Base-by-base conservation (phyloP, 2,329 filamentous ascomycete species). In the Aspergillus fructus region DNA sequence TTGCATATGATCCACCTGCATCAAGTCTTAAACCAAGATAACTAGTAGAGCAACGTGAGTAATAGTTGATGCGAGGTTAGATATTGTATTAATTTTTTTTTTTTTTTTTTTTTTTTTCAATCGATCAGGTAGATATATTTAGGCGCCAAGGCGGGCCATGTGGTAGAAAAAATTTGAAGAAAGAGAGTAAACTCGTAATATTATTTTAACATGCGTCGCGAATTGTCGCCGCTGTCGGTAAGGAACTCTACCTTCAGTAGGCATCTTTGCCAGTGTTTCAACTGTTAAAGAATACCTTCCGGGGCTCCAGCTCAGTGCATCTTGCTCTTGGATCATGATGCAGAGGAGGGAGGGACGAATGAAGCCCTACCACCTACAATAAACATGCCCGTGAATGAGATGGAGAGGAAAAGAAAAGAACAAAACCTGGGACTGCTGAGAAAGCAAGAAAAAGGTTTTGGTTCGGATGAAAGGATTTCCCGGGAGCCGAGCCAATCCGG, bases 231-330 rank as follows among this genome's bases (percentile, higher is more conserved):
- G 75, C 81, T 83, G 82, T 86, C 79, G 83, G 84, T 86, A 87
- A 87, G 83, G 84, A 86, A 85, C 83, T 74, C 74, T 75, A 77
- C 78, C 78, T 71, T 86, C 81, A 85, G 83, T 65, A 78, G 78
- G 68, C 61, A 57, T 73, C 59, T 59, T 51, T 56, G 55, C 46
- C 43, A 57, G 60, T 62, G 62, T 30, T 30, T 30, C 9, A 33
- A 58, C 24, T 50, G 56, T 64, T 49, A 45, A 42, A 24, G 54
- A 61, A 34, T 55, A 64, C 75, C 81, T 79, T 86, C 80, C 76
- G 80, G 75, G 76, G 82, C 83, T 87, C 85, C 85, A 88, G 84
- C 84, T 87, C 82, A 82, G 79, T 75, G 83, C 83, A 74, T 74
- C 76, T 48, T 82, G 75, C 72, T 87, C 83, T 87, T 70, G 83